Evolutionary conservation across 2,329 filamentous ascomycete genomes (phyloP).

Genomic region (Aspergillus caelatus): DNA sequence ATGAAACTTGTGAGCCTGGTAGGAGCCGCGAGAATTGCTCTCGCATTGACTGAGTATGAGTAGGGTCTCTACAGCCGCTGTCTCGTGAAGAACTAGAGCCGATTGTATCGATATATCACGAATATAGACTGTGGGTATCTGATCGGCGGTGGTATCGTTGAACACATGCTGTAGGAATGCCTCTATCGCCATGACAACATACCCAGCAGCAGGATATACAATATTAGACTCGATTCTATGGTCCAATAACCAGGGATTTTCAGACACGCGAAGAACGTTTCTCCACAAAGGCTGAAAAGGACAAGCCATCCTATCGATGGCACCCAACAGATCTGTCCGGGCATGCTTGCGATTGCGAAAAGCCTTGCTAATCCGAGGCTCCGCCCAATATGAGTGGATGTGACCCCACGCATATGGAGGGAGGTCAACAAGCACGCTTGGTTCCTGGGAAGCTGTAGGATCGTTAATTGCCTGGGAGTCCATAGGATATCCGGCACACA

Average conservation of each 20-base stretch:
- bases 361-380: slow-evolving; percentile 25
- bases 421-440: slow-evolving; percentile 25
- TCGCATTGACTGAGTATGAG: background rate
- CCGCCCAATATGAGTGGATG: slow-evolving; percentile 27
- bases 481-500: slow-evolving; percentile 14
- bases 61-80: slow-evolving; percentile 17
- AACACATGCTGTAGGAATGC: slow-evolving; percentile 21
- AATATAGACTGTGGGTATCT: slow-evolving; percentile 9
- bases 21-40: background rate
- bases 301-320: slow-evolving; percentile 9
- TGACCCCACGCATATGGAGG: slow-evolving; percentile 34
- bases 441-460: background rate
- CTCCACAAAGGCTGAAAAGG: slow-evolving; percentile 30
- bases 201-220: slow-evolving; percentile 35
- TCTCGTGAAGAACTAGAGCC: slow-evolving; percentile 27
- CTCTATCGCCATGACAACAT: slow-evolving; percentile 34
- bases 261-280: slow-evolving; percentile 28
- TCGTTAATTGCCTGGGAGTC: slow-evolving; percentile 21
- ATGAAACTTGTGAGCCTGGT: slow-evolving; percentile 18
- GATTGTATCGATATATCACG: slow-evolving; percentile 26
- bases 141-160: background rate
- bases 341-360: slow-evolving; percentile 22
- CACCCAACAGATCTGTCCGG: slow-evolving; percentile 32
- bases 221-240: slow-evolving; percentile 31
- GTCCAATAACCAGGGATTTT: slow-evolving; percentile 34